Conservation (phyloP, 305 asterid genomes). For the Rubia peregrina region DNA sequence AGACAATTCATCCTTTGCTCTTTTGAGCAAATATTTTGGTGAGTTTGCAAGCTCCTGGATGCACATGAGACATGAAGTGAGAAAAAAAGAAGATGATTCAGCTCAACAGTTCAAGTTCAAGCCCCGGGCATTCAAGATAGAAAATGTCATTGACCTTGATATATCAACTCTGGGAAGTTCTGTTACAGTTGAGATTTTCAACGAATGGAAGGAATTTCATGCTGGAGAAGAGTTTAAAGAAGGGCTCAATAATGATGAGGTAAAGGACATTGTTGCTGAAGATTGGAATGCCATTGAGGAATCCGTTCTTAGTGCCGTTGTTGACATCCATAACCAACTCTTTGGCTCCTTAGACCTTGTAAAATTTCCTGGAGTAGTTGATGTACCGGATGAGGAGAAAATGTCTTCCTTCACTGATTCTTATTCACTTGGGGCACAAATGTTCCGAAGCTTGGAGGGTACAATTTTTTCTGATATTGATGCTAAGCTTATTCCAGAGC, state of each 20-base stretch:
- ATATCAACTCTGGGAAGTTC: conserved; percentile 51
- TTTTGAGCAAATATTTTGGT: conserved; percentile 58
- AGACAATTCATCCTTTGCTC: conserved; percentile 46
- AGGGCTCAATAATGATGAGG: conserved; percentile 38
- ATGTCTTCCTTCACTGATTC: conserved; percentile 55
- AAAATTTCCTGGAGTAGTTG: conserved; percentile 42
- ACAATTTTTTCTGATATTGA: conserved; percentile 51
- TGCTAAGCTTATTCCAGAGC: conserved; percentile 79
- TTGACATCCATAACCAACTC: conserved; percentile 61
- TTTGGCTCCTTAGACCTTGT: conserved; percentile 77
- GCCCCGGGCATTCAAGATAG: conserved; percentile 65
- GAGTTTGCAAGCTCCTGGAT: conserved; percentile 66
- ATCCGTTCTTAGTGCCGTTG: conserved; percentile 48
- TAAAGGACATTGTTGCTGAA: conserved; percentile 42
- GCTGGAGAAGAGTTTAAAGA: conserved; percentile 50
- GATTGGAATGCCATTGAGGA: conserved; percentile 61
- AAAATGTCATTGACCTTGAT: conserved; percentile 66
- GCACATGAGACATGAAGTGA: conserved; percentile 47
- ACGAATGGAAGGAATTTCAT: conserved; percentile 74
- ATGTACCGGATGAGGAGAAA: conserved; percentile 53
- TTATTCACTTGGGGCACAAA: conserved; percentile 54
- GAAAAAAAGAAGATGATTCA: conserved; percentile 39
- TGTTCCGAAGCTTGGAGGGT: conserved; percentile 56
- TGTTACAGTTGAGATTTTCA: conserved; percentile 47
- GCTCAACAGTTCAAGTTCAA: conserved; percentile 64